A percentile compares a stretch with the other conserved stretches of the same genome.
These are phyloP conservation scores for Botryotinia narcissicola DNA, from an alignment of 2,329 filamentous ascomycete genomes.

Conservation along the genomic window DNA sequence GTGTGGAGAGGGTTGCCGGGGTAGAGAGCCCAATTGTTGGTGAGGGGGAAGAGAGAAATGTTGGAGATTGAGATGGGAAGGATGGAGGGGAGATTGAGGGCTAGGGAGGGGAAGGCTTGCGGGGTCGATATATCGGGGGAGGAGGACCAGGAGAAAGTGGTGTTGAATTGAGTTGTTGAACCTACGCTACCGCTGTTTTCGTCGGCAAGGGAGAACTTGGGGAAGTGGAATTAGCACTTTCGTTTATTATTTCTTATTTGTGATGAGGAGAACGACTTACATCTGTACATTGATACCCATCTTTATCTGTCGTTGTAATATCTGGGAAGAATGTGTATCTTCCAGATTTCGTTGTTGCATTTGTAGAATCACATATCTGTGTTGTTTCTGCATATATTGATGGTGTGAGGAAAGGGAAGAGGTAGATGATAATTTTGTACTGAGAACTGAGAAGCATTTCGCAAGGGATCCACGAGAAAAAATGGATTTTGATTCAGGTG, in stretches of 20 bases:
- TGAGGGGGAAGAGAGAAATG: neutral
- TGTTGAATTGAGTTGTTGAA: neutral
- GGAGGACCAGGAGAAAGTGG: neutral
- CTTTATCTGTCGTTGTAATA: neutral
- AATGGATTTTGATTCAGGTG: neutral
- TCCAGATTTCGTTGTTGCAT: constrained; percentile 6
- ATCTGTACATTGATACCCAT: constrained; percentile 6
- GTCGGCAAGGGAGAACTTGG: constrained; percentile 8
- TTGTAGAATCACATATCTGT: neutral
- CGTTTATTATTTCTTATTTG: neutral
- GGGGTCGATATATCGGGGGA: neutral
- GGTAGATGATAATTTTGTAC: neutral
- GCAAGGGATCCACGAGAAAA: neutral
- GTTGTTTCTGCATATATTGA: constrained; percentile 1
- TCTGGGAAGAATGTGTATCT: constrained; percentile 13
- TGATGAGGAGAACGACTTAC: neutral
- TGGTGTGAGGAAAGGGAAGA: neutral
- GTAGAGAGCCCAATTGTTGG: neutral
- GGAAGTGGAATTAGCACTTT: neutral
- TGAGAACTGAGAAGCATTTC: constrained; percentile 1
- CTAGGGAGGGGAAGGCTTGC: neutral
- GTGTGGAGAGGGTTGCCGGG: neutral
- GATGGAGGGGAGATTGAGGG: constrained; percentile 1
- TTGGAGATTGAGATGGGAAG: neutral
- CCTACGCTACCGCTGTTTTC: neutral